Conservation (phyloP, 1,284 basidiomycete species). For the Thelephora terrestris region DNA sequence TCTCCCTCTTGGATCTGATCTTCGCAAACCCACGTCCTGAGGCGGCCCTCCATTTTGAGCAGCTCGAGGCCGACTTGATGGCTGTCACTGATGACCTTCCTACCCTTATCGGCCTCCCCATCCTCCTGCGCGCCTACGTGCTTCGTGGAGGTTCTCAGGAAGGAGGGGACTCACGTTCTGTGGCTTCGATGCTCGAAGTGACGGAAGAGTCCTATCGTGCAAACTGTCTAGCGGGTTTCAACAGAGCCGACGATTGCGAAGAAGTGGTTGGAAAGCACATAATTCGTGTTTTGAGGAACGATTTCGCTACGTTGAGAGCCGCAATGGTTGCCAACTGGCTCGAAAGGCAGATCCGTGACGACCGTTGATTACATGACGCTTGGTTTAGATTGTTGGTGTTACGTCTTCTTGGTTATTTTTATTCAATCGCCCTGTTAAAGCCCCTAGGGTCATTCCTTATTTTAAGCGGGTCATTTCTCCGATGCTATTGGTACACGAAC, state of each 20-base stretch:
- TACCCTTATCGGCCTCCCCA: slow-evolving; percentile 56
- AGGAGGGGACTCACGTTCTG: slow-evolving; percentile 25
- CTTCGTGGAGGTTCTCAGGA: slow-evolving; percentile 12
- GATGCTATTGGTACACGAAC: no score
- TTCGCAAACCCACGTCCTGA: slow-evolving; percentile 15
- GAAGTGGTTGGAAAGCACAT: slow-evolving; percentile 45
- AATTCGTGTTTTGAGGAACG: slow-evolving; percentile 34
- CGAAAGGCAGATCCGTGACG: slow-evolving; percentile 28
- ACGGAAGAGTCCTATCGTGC: slow-evolving; percentile 53
- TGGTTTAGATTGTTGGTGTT: neutral
- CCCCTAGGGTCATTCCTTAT: no score
- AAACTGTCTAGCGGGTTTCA: slow-evolving; percentile 61
- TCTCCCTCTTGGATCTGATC: slow-evolving; percentile 43
- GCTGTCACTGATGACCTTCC: slow-evolving; percentile 52
- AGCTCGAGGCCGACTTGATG: slow-evolving; percentile 33
- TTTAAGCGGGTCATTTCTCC: no score
- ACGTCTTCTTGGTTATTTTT: neutral
- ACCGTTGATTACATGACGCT: slow-evolving; percentile 15
- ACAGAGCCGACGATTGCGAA: slow-evolving; percentile 65
- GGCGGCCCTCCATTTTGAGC: slow-evolving; percentile 20
- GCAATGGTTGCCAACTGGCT: slow-evolving; percentile 36
- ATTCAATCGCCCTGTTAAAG: neutral
- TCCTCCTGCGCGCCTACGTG: slow-evolving; percentile 40
- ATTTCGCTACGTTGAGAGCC: slow-evolving; percentile 17
- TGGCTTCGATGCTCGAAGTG: slow-evolving; percentile 46